Conservation (phyloP, 306 rosid genomes). For the Sphenostylis stenocarpa region DNA sequence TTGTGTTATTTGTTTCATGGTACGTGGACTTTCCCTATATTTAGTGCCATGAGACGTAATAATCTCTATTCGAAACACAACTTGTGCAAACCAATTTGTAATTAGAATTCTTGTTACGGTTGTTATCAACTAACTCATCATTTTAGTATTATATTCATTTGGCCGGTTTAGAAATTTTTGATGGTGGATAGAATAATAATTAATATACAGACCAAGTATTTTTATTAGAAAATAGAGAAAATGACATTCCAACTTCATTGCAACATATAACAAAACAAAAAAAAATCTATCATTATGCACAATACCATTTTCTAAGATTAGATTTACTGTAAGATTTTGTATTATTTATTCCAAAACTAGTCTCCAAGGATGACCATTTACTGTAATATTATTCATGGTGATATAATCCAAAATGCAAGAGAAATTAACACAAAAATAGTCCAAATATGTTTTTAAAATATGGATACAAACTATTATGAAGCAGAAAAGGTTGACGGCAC, state of each 20-base stretch:
- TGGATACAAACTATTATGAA: neutral
- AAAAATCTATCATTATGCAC: neutral
- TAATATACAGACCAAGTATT: neutral
- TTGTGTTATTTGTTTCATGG: slow-evolving; percentile 16
- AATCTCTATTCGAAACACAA: slow-evolving; percentile 31
- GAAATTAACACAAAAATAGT: neutral
- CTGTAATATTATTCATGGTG: neutral
- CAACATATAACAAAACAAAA: no score
- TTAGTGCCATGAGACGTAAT: slow-evolving; percentile 29
- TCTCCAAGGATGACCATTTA: neutral
- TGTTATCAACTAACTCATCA: slow-evolving; percentile 33
- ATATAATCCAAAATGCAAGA: slow-evolving; percentile 1
- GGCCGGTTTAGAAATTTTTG: neutral
- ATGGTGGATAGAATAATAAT: neutral
- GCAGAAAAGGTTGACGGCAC: neutral
- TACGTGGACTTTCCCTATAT: slow-evolving; percentile 29
- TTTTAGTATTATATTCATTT: slow-evolving; percentile 12
- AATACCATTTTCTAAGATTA: neutral
- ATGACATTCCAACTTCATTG: neutral
- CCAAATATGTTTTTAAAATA: neutral
- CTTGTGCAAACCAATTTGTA: slow-evolving; percentile 28
- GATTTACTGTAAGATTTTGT: neutral
- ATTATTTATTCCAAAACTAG: neutral
- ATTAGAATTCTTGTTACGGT: slow-evolving; percentile 27
- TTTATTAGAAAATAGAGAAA: neutral